Conservation (phyloP, 73 alveolate species). For the Paramecium sexaurelia region DNA sequence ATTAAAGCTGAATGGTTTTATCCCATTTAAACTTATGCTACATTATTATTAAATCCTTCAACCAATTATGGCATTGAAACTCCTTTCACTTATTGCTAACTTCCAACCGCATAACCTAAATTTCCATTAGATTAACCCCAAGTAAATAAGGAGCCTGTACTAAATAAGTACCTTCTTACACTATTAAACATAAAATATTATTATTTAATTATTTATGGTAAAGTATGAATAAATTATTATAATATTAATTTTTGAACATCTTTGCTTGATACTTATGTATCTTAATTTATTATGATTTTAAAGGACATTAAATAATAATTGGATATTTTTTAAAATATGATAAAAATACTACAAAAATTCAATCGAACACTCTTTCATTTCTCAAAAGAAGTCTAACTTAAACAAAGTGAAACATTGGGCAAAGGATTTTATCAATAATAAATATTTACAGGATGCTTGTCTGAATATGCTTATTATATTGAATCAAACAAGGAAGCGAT, state of each 20-base stretch:
- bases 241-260: not conserved
- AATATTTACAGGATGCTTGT: constrained; percentile 70
- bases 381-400: constrained; percentile 34
- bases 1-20: constrained; percentile 56
- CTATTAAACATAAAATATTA: constrained; percentile 19
- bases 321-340: not conserved
- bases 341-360: not conserved
- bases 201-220: not conserved
- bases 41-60: constrained; percentile 55
- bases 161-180: constrained; percentile 4
- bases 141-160: constrained; percentile 31
- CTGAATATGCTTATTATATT: constrained; percentile 68
- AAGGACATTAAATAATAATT: not conserved
- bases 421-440: constrained; percentile 61
- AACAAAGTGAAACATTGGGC: constrained; percentile 2
- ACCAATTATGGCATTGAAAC: constrained; percentile 21
- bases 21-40: constrained; percentile 55
- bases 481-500: constrained; percentile 67
- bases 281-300: not conserved
- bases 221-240: not conserved
- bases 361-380: not conserved
- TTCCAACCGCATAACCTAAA: constrained; percentile 21
- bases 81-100: not conserved
- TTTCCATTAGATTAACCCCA: constrained; percentile 25
- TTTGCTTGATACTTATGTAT: not conserved